Conservation (phyloP, 495 filamentous ascomycete genomes). For the Chaetomidium leptoderma region DNA sequence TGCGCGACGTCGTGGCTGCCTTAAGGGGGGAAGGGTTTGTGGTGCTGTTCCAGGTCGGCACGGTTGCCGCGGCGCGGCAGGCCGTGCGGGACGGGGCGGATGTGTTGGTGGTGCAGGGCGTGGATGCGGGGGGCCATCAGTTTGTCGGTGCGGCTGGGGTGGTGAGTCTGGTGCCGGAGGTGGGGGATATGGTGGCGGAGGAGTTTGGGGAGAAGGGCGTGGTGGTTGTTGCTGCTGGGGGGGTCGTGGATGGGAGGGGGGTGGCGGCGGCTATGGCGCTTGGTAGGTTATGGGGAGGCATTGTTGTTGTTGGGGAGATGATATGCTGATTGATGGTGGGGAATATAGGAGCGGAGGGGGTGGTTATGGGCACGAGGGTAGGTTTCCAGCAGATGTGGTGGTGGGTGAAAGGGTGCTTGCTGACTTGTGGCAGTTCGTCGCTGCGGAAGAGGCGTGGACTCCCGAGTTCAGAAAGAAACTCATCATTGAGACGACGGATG, state of each 20-base stretch:
- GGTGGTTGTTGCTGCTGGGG: constrained; percentile 66
- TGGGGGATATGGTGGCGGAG: constrained; percentile 47
- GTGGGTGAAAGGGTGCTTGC: background rate
- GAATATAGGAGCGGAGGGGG: constrained; percentile 55
- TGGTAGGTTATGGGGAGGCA: constrained; percentile 43
- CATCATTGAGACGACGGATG: constrained; percentile 58
- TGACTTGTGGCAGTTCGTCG: constrained; percentile 46
- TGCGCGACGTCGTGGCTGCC: background rate
- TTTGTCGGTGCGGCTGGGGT: constrained; percentile 54
- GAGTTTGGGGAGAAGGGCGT: constrained; percentile 40
- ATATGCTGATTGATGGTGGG: constrained; percentile 1
- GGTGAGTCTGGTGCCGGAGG: constrained; percentile 39
- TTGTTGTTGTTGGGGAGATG: background rate
- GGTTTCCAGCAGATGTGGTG: constrained; percentile 11
- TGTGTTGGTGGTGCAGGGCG: constrained; percentile 67
- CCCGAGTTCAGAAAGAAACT: constrained; percentile 56
- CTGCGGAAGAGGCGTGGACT: constrained; percentile 60
- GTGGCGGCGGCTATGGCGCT: constrained; percentile 60
- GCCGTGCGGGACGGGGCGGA: constrained; percentile 48
- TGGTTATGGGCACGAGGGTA: constrained; percentile 66
- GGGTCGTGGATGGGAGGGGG: constrained; percentile 63
- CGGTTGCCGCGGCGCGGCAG: constrained; percentile 52
- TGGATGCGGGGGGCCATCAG: constrained; percentile 74
- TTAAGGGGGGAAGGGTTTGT: constrained; percentile 31
- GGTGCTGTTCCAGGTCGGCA: constrained; percentile 59